phyloP scores from a whole-genome alignment of 768 basidiomycete genomes.

The Collybia mongolica region DNA sequence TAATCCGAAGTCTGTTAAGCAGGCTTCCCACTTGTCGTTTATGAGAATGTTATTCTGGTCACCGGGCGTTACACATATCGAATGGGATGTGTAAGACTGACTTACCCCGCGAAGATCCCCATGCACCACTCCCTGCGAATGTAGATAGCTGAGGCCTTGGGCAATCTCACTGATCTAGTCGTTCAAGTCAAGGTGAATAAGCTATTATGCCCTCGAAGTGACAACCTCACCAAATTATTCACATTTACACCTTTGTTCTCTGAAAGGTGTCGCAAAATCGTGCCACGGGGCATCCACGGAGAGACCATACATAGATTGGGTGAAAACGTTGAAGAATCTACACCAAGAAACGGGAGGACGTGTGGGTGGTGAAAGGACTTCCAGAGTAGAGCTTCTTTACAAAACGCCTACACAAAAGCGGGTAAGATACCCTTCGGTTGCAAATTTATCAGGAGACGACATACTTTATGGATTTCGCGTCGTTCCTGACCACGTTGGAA shows the following conservation, averaged over 20 bases:
- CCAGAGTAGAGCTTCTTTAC: conserved; percentile 27
- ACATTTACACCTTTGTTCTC: conserved; percentile 16
- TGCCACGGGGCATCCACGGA: conserved; percentile 23
- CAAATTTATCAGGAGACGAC: neutral
- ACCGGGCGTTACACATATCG: neutral
- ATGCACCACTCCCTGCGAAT: conserved; percentile 16
- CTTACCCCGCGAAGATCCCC: conserved; percentile 20
- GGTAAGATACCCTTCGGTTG: no score
- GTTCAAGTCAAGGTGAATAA: no score
- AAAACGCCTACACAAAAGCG: conserved; percentile 14
- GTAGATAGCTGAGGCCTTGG: conserved; percentile 15
- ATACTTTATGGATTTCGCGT: conserved; percentile 16
- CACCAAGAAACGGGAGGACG: conserved; percentile 25
- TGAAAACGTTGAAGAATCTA: conserved; percentile 19
- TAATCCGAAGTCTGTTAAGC: conserved; percentile 30
- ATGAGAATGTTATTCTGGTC: conserved; percentile 23
- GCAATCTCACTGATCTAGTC: conserved; percentile 14
- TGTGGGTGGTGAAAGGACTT: conserved; percentile 20
- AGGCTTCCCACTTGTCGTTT: conserved; percentile 12
- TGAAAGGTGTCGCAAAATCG: conserved; percentile 14
- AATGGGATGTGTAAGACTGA: neutral
- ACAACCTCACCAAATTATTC: conserved; percentile 12
- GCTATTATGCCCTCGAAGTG: neutral
- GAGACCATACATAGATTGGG: conserved; percentile 22
- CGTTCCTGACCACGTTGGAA: conserved; percentile 16